Evolutionary conservation across 345 rosid species (phyloP).

Genomic region (Pistacia integerrima): DNA sequence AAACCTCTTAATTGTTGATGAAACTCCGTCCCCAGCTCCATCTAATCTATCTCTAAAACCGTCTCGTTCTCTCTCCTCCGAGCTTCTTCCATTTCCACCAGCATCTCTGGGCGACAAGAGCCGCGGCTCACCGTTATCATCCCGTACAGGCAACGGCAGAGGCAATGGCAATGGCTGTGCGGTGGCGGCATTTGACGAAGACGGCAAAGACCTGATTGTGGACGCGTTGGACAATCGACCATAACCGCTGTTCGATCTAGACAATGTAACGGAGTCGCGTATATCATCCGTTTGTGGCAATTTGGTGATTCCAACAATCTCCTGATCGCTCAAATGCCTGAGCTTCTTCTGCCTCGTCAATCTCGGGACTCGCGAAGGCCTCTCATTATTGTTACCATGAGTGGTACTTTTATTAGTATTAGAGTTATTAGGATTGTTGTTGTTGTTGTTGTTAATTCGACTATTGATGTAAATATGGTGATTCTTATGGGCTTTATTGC

Average conservation of each 20-base stretch:
- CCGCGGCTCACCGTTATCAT: conserved; percentile 40
- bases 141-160: conserved; percentile 55
- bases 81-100: conserved; percentile 28
- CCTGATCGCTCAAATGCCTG: conserved; percentile 55
- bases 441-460: neutral
- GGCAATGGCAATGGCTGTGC: conserved; percentile 59
- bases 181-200: conserved; percentile 22
- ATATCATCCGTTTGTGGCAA: conserved; percentile 17
- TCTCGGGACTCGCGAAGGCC: conserved; percentile 29
- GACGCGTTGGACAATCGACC: conserved; percentile 13
- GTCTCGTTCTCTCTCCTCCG: conserved; percentile 44
- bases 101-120: conserved; percentile 36
- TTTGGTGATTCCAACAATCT: conserved; percentile 31
- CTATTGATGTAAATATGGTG: neutral
- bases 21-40: conserved; percentile 36
- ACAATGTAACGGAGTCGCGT: conserved; percentile 18
- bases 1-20: conserved; percentile 47
- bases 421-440: neutral
- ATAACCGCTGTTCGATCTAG: conserved; percentile 35
- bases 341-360: conserved; percentile 62
- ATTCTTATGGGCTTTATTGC: neutral
- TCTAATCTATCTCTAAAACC: conserved; percentile 31
- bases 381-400: neutral
- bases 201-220: conserved; percentile 12
- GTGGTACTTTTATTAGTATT: neutral